Evolutionary conservation across 2,329 filamentous ascomycete genomes (phyloP).

Genomic region (Monosporascus sp.): DNA sequence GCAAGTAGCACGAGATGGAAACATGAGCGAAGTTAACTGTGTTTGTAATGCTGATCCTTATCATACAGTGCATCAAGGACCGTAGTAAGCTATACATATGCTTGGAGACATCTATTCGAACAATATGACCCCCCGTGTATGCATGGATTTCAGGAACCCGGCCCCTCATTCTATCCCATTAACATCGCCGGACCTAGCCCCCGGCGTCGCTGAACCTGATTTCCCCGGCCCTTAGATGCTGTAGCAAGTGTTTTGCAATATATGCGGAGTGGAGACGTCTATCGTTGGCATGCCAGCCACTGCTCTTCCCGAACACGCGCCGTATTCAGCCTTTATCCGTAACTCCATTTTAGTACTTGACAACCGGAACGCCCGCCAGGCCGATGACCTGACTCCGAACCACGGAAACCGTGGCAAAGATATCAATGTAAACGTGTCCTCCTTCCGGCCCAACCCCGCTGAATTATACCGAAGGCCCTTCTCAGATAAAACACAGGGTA

Average conservation of each 20-base stretch:
- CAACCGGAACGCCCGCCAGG: not conserved
- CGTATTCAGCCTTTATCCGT: not conserved
- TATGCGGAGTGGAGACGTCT: conserved; percentile 49
- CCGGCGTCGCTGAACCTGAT: not conserved
- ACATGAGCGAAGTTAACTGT: too few relatives aligned
- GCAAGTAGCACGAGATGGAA: too few relatives aligned
- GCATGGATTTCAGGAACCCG: not conserved
- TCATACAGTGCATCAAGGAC: not conserved
- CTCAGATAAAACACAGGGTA: conserved; percentile 26
- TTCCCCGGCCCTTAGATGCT: conserved; percentile 13
- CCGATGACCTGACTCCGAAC: not conserved
- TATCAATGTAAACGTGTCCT: conserved; percentile 6
- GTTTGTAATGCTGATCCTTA: not conserved
- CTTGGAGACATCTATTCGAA: not conserved
- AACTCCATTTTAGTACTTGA: not conserved
- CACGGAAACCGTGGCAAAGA: not conserved
- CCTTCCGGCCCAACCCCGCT: conserved; percentile 20
- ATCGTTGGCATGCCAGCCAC: conserved; percentile 25
- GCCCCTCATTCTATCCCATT: not conserved
- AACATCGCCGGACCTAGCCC: too few relatives aligned
- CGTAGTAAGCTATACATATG: not conserved
- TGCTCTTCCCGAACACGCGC: conserved; percentile 18
- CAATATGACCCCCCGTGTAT: not conserved
- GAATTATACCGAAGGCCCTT: conserved; percentile 14
- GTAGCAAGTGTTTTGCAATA: conserved; percentile 10